A percentile compares a stretch with the other conserved stretches of the same genome.
These are phyloP conservation scores for Oryza rufipogon DNA, from an alignment of 176 grass and related monocot species.

Conservation along the genomic window DNA sequence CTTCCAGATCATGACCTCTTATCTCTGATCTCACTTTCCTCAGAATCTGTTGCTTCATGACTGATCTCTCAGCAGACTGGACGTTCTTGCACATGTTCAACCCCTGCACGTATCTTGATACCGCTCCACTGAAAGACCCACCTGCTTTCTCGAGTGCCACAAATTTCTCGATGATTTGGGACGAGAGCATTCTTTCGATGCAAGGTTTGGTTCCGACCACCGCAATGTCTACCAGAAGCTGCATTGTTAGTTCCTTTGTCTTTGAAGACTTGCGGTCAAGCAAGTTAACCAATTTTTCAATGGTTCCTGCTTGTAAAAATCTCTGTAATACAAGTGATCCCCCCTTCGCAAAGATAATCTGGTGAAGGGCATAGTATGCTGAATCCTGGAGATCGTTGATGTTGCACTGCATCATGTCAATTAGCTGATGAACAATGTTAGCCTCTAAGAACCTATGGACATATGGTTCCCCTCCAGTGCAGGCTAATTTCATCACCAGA, in stretches of 20 bases:
- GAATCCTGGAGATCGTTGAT: constrained; percentile 71
- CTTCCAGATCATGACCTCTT: constrained; percentile 58
- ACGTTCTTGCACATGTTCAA: constrained; percentile 78
- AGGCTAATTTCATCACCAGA: constrained; percentile 76
- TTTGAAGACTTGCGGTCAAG: constrained; percentile 63
- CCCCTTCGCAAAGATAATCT: constrained; percentile 71
- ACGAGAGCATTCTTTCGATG: constrained; percentile 68
- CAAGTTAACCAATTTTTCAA: constrained; percentile 58
- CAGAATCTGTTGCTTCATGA: constrained; percentile 78
- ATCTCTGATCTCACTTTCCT: constrained; percentile 61
- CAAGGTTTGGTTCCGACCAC: constrained; percentile 63
- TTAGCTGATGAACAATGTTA: constrained; percentile 63
- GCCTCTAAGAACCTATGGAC: constrained; percentile 64
- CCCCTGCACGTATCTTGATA: constrained; percentile 72
- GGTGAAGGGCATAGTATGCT: constrained; percentile 65
- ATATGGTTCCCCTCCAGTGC: constrained; percentile 61
- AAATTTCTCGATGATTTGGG: constrained; percentile 59
- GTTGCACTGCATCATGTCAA: constrained; percentile 68
- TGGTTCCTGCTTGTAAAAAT: constrained; percentile 49
- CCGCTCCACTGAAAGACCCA: constrained; percentile 49
- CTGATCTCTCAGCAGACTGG: constrained; percentile 58
- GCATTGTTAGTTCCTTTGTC: constrained; percentile 58
- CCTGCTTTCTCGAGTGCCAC: constrained; percentile 62
- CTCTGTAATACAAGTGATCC: constrained; percentile 55
- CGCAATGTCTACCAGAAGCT: constrained; percentile 64